Base-by-base conservation (phyloP, 345 rosid genomes). In the Rhodomyrtus tomentosa region DNA sequence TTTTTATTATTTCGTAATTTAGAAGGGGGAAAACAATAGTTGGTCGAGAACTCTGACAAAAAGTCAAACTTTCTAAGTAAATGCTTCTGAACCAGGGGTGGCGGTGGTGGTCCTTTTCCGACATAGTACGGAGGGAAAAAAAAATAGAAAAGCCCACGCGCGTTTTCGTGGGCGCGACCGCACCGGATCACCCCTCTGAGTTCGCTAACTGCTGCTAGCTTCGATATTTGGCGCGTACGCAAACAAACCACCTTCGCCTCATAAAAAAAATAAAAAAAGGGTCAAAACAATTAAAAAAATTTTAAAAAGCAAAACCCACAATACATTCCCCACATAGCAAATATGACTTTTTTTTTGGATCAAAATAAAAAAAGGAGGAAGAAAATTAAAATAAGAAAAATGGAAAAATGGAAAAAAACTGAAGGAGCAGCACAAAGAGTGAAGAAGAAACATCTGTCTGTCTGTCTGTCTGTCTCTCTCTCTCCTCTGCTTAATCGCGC, bases 151-250 rank as follows among this genome's bases (percentile, higher is more conserved):
- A 16, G 6, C 45, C 45, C 79, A 68, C 79, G 79, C 24, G 79
- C 79, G 79, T 2, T 36, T 38, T 4, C 15, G 51, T 72, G 62
- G 55, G 56, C 59, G 15, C 62, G 51, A n/a, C 32, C 85, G 48
- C 81, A 84, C 13, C 7, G 6, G 85, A 84, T 22, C 52, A 18
- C 4, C 8, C 62, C 56, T n/a, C 85, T 8, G 6, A 3, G 36
- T 16, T 27, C 15, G 50, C 29, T 53, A 22, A 62, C 48, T 55
- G 6, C 45, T 29, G 45, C 82, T 53, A 53, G 54, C 85, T 76
- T 76, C 72, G 82, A 74, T 74, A 84, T 84, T 84, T 84, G 85
- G 85, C 85, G 85, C 85, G 82, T 84, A 68, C 85, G 12, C 9
- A 4, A 13, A 59, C 58, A 55, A 52, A 45, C 85, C 50, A 27